Percentiles rank a stretch among this genome's conserved stretches.
These are phyloP conservation scores for Moringa oleifera DNA, from an alignment of 345 rosid species.

Conservation along the genomic window DNA sequence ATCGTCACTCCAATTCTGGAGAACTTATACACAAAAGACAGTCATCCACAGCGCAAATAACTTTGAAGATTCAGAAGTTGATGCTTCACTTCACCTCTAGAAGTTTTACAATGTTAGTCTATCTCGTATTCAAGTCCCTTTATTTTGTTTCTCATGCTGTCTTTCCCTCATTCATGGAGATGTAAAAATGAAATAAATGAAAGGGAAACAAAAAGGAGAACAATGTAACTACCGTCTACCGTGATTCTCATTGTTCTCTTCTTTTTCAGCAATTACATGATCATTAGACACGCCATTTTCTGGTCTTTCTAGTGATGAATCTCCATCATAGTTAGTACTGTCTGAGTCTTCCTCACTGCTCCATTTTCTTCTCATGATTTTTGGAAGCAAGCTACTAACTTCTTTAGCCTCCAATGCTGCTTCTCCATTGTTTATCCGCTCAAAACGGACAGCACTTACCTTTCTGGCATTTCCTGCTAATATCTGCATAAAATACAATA, in stretches of 20 bases:
- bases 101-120: conserved; percentile 23
- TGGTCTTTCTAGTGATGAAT: conserved; percentile 27
- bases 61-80: conserved; percentile 39
- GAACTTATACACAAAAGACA: conserved; percentile 8
- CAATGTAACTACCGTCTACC: conserved; percentile 22
- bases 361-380: conserved; percentile 71
- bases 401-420: conserved; percentile 49
- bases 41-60: conserved; percentile 12
- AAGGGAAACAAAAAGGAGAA: conserved; percentile 4
- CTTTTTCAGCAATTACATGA: conserved; percentile 43
- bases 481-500: conserved; percentile 45
- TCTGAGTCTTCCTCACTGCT: conserved; percentile 53
- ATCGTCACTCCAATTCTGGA: conserved; percentile 16
- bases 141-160: conserved; percentile 17
- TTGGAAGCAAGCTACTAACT: conserved; percentile 69
- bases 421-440: conserved; percentile 52
- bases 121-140: conserved; percentile 13
- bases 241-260: conserved; percentile 24
- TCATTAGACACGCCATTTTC: conserved; percentile 40
- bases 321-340: conserved; percentile 27
- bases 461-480: conserved; percentile 96
- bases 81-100: conserved; percentile 73
- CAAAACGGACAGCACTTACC: conserved; percentile 88
- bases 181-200: conserved; percentile 14
- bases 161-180: conserved; percentile 16